phyloP scores from a whole-genome alignment of 2,329 filamentous ascomycete genomes.

The Verticillium dahliae region DNA sequence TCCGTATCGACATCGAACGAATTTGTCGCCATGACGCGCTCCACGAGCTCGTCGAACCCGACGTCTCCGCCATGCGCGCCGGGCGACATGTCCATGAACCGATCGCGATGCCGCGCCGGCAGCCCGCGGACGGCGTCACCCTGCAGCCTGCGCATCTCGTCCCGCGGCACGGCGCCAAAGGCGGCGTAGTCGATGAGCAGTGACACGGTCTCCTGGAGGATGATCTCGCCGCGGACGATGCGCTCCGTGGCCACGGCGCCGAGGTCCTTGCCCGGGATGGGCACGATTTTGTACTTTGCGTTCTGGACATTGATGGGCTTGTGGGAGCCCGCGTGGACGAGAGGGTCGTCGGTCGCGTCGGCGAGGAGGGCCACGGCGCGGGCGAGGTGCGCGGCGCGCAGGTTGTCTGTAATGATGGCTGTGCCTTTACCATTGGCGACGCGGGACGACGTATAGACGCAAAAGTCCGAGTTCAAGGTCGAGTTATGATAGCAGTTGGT shows the following conservation, averaged over 20 bases:
- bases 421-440: constrained; percentile 31
- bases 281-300: constrained; percentile 23
- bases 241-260: constrained; percentile 26
- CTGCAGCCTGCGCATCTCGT: constrained; percentile 22
- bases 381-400: constrained; percentile 22
- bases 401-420: constrained; percentile 27
- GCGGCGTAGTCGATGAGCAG: constrained; percentile 31
- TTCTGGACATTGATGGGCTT: constrained; percentile 2
- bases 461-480: constrained; percentile 14
- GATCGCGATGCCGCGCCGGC: constrained; percentile 19
- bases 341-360: background rate
- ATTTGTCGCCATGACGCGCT: constrained; percentile 29
- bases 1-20: constrained; percentile 28
- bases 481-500: constrained; percentile 9
- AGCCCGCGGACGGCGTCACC: constrained; percentile 21
- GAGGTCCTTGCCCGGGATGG: constrained; percentile 37
- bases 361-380: constrained; percentile 15
- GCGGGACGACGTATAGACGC: constrained; percentile 24
- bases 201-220: constrained; percentile 30
- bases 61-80: constrained; percentile 20
- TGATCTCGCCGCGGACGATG: constrained; percentile 27
- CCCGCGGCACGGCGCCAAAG: constrained; percentile 20
- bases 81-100: constrained; percentile 26
- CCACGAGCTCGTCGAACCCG: constrained; percentile 19
- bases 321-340: constrained; percentile 1